Conservation (phyloP, 805 yeast species). For the Suhomyces canberraensis region DNA sequence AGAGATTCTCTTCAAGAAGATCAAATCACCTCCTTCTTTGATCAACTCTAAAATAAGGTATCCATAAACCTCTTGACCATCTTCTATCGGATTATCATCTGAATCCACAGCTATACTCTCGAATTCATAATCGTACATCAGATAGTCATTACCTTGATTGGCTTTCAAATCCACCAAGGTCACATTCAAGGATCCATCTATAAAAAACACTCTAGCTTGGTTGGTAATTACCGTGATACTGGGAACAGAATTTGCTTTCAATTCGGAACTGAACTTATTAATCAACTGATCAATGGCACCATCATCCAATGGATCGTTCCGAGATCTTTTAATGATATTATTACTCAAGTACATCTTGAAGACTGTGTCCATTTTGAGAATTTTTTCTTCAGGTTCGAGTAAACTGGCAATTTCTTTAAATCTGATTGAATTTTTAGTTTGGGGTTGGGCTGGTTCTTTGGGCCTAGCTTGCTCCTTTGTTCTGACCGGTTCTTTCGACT, state of each 20-base stretch:
- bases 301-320: conserved; percentile 25
- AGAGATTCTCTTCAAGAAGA: conserved; percentile 43
- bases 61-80: conserved; percentile 48
- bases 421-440: conserved; percentile 15
- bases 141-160: conserved; percentile 46
- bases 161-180: conserved; percentile 41
- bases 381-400: conserved; percentile 33
- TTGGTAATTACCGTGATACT: conserved; percentile 40
- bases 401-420: conserved; percentile 33
- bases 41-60: conserved; percentile 62
- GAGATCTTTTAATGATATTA: conserved; percentile 17
- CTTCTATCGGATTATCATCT: conserved; percentile 14
- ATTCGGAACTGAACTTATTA: conserved; percentile 15
- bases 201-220: conserved; percentile 39
- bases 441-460: not conserved
- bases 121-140: conserved; percentile 80
- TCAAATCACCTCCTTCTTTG: conserved; percentile 49
- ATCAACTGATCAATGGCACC: conserved; percentile 31
- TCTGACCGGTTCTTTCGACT: not conserved
- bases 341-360: conserved; percentile 35
- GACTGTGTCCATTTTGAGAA: conserved; percentile 38
- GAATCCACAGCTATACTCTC: conserved; percentile 26
- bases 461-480: not conserved
- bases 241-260: conserved; percentile 22
- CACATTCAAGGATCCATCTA: conserved; percentile 32